Conservation (phyloP, 768 basidiomycete species). For the Crassisporium funariophilum region DNA sequence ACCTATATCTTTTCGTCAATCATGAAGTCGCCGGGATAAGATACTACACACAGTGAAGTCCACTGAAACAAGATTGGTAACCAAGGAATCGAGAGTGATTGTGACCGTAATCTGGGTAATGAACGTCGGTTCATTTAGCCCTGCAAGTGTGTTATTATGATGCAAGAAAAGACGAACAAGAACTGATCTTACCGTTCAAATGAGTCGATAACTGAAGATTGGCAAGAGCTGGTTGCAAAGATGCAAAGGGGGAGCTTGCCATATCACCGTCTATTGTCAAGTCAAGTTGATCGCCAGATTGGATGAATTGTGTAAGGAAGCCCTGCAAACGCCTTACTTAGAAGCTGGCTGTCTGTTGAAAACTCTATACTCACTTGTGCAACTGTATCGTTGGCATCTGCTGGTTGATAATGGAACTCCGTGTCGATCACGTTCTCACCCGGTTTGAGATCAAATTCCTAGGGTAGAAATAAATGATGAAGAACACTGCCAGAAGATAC, state of each 20-base stretch:
- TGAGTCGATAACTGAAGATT: slow-evolving; percentile 52
- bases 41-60: slow-evolving; percentile 54
- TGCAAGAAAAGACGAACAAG: not conserved
- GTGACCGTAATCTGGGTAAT: slow-evolving; percentile 58
- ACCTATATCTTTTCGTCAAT: slow-evolving; percentile 30
- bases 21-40: not conserved
- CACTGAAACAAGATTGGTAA: slow-evolving; percentile 51
- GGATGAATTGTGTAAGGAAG: slow-evolving; percentile 64
- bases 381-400: slow-evolving; percentile 63
- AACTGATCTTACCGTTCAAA: slow-evolving; percentile 41
- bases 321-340: slow-evolving; percentile 28
- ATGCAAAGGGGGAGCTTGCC: slow-evolving; percentile 61
- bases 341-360: not conserved
- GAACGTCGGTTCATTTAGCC: slow-evolving; percentile 54
- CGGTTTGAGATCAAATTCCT: slow-evolving; percentile 61
- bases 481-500: not conserved
- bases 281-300: slow-evolving; percentile 47
- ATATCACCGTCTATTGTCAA: slow-evolving; percentile 62
- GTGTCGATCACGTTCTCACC: slow-evolving; percentile 53
- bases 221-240: slow-evolving; percentile 56
- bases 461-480: slow-evolving; percentile 2
- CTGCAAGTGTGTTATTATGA: slow-evolving; percentile 23
- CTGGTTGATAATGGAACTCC: slow-evolving; percentile 71
- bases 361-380: slow-evolving; percentile 44
- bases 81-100: slow-evolving; percentile 52